Evolutionary conservation across 2,329 filamentous ascomycete species (phyloP).

Genomic region (Pyrenophora graminea): DNA sequence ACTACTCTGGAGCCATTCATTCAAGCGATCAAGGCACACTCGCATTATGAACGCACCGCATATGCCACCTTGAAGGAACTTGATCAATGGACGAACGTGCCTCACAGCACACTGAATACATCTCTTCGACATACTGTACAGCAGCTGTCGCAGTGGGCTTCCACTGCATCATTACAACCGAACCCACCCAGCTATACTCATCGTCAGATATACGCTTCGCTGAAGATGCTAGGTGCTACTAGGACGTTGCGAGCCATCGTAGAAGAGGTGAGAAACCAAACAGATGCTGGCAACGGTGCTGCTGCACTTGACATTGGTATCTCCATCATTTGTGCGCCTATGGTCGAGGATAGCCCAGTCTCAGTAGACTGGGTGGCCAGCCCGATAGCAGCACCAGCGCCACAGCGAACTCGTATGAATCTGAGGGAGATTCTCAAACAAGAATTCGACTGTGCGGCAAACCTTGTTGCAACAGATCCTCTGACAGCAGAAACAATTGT

Average conservation of each 20-base stretch:
- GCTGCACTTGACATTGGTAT: slow-evolving; percentile 71
- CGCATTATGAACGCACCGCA: slow-evolving; percentile 63
- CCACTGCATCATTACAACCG: slow-evolving; percentile 54
- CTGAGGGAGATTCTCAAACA: slow-evolving; percentile 64
- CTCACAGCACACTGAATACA: slow-evolving; percentile 60
- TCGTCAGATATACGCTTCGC: slow-evolving; percentile 66
- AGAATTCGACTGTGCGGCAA: slow-evolving; percentile 62
- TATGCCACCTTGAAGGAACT: slow-evolving; percentile 68
- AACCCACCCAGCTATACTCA: slow-evolving; percentile 71
- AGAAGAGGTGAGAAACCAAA: slow-evolving; percentile 68
- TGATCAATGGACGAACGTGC: slow-evolving; percentile 66
- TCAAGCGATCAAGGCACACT: slow-evolving; percentile 63
- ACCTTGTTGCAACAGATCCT: slow-evolving; percentile 61
- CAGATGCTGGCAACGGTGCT: slow-evolving; percentile 62
- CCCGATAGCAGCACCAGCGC: slow-evolving; percentile 28
- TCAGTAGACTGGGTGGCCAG: slow-evolving; percentile 41
- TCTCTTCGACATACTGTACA: slow-evolving; percentile 66
- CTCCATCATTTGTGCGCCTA: slow-evolving; percentile 70
- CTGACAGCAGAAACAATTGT: slow-evolving; percentile 64
- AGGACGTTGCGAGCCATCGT: slow-evolving; percentile 65
- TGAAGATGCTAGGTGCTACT: slow-evolving; percentile 65
- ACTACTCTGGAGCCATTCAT: slow-evolving; percentile 72
- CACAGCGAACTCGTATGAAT: slow-evolving; percentile 52
- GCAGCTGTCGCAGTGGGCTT: slow-evolving; percentile 68
- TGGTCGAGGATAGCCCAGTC: slow-evolving; percentile 45